A percentile compares a stretch with the other conserved stretches of the same genome.
These are phyloP conservation scores for Lactifluus echinatus DNA, from an alignment of 768 basidiomycete species.

Conservation along the genomic window DNA sequence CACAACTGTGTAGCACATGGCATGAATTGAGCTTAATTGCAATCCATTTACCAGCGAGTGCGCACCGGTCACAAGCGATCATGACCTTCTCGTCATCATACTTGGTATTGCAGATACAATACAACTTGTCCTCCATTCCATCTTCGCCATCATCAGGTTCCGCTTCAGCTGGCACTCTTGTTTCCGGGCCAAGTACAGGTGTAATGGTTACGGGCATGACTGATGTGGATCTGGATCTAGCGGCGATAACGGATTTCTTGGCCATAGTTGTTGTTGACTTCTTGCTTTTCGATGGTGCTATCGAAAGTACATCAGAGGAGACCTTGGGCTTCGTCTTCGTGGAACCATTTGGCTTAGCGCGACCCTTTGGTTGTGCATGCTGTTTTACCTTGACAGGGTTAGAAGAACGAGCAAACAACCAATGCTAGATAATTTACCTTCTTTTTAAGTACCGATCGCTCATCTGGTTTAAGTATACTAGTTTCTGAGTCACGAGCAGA, in stretches of 20 bases:
- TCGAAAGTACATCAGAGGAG: slow-evolving; percentile 22
- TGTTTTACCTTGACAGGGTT: slow-evolving; percentile 19
- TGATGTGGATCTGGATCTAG: slow-evolving; percentile 64
- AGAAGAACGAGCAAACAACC: background rate
- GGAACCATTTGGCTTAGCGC: slow-evolving; percentile 25
- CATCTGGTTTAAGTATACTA: slow-evolving; percentile 15
- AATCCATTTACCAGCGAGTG: background rate
- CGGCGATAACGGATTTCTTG: slow-evolving; percentile 28
- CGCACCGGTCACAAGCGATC: slow-evolving; percentile 90
- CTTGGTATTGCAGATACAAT: slow-evolving; percentile 80
- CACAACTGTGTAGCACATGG: slow-evolving; percentile 47
- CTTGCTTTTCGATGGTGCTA: slow-evolving; percentile 23
- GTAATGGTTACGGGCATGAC: slow-evolving; percentile 41
- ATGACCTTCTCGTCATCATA: slow-evolving; percentile 85
- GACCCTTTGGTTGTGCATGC: slow-evolving; percentile 26
- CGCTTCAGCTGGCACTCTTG: slow-evolving; percentile 31
- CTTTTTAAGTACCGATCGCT: slow-evolving; percentile 17
- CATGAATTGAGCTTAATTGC: background rate
- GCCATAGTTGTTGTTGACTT: slow-evolving; percentile 21
- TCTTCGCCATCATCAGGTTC: slow-evolving; percentile 33
- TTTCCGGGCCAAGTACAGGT: slow-evolving; percentile 31
- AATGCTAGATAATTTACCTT: slow-evolving; percentile 21
- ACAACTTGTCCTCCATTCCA: slow-evolving; percentile 58
- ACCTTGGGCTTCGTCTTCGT: slow-evolving; percentile 24
- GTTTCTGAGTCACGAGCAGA: slow-evolving; percentile 7